Base-by-base conservation (phyloP, 1,284 basidiomycete species). In the Sparassis latifolia region DNA sequence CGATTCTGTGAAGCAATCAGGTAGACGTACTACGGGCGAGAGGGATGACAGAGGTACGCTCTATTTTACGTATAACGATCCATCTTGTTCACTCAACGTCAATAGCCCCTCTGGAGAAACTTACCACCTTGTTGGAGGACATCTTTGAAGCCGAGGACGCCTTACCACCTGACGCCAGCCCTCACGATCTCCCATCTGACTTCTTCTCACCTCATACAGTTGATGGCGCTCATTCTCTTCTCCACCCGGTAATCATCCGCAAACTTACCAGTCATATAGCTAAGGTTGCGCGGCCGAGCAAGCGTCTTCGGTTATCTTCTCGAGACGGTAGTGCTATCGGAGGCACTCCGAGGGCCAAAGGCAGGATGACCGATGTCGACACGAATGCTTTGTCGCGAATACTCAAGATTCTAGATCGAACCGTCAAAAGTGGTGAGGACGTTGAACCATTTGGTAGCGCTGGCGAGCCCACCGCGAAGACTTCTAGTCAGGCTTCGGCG, bases 121-220 rank as follows among this genome's bases (percentile, higher is more conserved):
- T 96, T 4, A 74, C 73, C 2, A 74, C 75, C 4, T 65, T 86
- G 20, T 71, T 95, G 1, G 91, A 95, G 54, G 91, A 95, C 51
- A 79, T 96, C 27, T 89, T 95, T 57, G 91, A 95, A 63, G 89
- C 92, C 0, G 89, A 95, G 62, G 93, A 96, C 62, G 67, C 78
- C 0, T 73, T 96, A 27, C 79, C 87, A 2, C 75, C 84, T 1
- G 84, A 89, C 52, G 70, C 79, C 1, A 76, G 80, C 39, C 55
- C 73, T 3, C 62, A 68, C 10, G 79, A 83, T 50, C 68, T 92
- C 6, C 76, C 82, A 7, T 59, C 70, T 28, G 78, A 82, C 3
- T 89, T 79, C 64, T 93, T 94, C 61, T 84, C 84, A 1, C 61
- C 71, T 2, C 67, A 82, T 10, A 84, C 85, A 0, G 58, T 67